Evolutionary conservation across 169 alveolate genomes (phyloP).

Genomic region (Perkinsus olseni): DNA sequence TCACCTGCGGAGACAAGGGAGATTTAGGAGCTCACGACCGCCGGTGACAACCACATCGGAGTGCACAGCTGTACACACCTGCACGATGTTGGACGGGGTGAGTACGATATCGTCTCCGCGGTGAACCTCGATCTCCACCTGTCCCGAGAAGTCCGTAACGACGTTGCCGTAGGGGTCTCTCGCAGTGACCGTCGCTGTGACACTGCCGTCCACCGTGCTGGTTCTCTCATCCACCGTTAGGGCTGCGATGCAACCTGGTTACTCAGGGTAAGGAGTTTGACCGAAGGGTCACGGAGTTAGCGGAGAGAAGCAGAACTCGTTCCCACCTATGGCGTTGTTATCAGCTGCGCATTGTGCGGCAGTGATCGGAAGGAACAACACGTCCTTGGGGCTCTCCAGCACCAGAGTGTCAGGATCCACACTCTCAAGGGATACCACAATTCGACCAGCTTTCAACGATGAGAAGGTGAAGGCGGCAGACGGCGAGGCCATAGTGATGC

Average conservation of each 20-base stretch:
- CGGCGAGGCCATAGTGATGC: neutral
- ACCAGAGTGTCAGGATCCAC: neutral
- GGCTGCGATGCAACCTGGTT: neutral
- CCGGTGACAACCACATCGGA: neutral
- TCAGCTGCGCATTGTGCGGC: neutral
- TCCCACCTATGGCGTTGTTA: neutral
- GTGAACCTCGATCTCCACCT: neutral
- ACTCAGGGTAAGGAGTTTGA: neutral
- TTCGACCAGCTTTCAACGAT: neutral
- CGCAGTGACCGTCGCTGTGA: neutral
- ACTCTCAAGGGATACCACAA: neutral
- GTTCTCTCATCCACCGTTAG: neutral
- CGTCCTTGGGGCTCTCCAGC: neutral
- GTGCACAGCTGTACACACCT: neutral
- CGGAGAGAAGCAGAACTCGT: neutral
- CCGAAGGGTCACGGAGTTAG: too few species aligned
- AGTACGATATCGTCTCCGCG: neutral
- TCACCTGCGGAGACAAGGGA: too few species aligned
- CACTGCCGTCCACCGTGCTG: neutral
- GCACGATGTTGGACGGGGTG: neutral
- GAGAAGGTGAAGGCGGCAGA: neutral
- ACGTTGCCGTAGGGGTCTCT: neutral
- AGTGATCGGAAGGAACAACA: neutral
- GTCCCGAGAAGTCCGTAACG: neutral
- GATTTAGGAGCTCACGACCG: neutral